Conservation (phyloP, 257 asterid species). For the Solanum appendiculatum region DNA sequence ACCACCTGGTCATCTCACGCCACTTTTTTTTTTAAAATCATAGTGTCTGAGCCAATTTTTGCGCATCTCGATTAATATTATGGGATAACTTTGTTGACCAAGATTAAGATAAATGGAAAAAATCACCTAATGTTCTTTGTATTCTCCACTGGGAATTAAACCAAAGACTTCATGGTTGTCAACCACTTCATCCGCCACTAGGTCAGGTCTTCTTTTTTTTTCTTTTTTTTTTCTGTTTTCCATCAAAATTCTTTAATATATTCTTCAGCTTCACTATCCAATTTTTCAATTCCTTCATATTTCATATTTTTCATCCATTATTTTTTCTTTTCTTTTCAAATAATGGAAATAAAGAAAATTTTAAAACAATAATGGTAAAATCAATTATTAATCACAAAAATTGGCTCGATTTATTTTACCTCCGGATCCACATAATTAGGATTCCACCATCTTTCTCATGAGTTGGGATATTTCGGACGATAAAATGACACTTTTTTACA, state of each 20-base stretch:
- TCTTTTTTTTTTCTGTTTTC: neutral
- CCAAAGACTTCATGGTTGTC: too few relatives aligned
- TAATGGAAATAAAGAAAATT: neutral
- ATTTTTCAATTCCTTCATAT: neutral
- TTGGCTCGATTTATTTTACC: neutral
- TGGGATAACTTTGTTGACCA: too few relatives aligned
- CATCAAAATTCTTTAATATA: neutral
- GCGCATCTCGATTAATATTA: too few relatives aligned
- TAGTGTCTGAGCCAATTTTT: too few relatives aligned
- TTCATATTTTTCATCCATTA: neutral
- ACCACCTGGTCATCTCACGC: neutral
- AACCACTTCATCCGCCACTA: too few relatives aligned
- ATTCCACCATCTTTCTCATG: neutral
- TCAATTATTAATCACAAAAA: neutral
- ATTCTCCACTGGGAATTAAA: too few relatives aligned
- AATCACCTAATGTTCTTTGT: too few relatives aligned
- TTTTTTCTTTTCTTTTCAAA: neutral
- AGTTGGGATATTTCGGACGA: too few relatives aligned
- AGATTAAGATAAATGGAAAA: too few relatives aligned
- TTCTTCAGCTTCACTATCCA: neutral
- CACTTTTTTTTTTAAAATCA: neutral
- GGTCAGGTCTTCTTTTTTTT: too few relatives aligned
- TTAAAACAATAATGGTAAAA: neutral
- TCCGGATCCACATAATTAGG: neutral
- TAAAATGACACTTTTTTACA: too few relatives aligned